phyloP scores from a whole-genome alignment of 768 basidiomycete genomes.

The Boletus pseudo-olivaceus region DNA sequence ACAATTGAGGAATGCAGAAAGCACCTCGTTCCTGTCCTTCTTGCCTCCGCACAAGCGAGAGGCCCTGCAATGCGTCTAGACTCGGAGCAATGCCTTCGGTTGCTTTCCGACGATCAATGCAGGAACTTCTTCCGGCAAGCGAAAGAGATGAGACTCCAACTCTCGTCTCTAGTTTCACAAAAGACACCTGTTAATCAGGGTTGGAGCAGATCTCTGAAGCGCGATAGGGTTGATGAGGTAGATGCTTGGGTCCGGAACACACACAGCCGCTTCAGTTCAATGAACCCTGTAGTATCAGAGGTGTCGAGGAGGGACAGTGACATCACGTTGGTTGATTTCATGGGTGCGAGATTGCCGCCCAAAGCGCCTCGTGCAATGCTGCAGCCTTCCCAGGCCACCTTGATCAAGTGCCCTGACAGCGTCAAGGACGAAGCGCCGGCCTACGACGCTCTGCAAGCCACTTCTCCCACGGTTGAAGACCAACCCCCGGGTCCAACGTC shows the following conservation, averaged over 20 bases:
- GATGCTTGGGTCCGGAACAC: conserved; percentile 13
- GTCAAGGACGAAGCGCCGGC: background rate
- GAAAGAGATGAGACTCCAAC: conserved; percentile 24
- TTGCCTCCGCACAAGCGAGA: conserved; percentile 16
- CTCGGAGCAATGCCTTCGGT: conserved; percentile 17
- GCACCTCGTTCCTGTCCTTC: conserved; percentile 24
- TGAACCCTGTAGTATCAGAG: conserved; percentile 11
- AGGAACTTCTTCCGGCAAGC: conserved; percentile 17
- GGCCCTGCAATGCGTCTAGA: conserved; percentile 11
- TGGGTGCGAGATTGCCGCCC: conserved; percentile 10
- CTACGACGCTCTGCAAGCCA: background rate
- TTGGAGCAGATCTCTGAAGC: conserved; percentile 6
- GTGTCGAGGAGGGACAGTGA: conserved; percentile 25
- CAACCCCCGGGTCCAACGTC: background rate
- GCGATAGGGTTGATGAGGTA: conserved; percentile 10
- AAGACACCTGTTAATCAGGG: conserved; percentile 1
- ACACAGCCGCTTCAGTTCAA: conserved; percentile 16
- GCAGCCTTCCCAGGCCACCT: conserved; percentile 1
- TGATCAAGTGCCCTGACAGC: background rate
- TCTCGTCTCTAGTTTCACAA: conserved; percentile 10
- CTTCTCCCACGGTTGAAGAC: conserved; percentile 6
- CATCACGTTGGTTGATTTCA: conserved; percentile 20
- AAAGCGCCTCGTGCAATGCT: conserved; percentile 24
- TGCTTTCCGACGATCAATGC: conserved; percentile 30
- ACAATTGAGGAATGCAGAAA: conserved; percentile 27